Evolutionary conservation across 2,329 filamentous ascomycete species (phyloP), one percentile per base, ranked within the genome.

Genomic region (Botrytis aclada): DNA sequence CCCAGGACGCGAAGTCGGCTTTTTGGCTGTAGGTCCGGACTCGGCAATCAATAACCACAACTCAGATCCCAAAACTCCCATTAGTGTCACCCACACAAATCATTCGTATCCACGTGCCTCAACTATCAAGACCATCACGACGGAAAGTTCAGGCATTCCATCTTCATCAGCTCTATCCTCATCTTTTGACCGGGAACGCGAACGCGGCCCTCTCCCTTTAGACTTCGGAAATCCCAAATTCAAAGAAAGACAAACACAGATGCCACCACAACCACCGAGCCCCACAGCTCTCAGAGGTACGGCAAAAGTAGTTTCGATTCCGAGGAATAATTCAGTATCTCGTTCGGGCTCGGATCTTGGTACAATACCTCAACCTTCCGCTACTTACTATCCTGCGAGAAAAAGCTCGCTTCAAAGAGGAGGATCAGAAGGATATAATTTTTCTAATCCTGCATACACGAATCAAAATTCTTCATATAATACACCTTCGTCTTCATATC

Each of bases 81-180:
- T 41, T 9, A 56, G 10, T 67, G 34, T 37, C 16, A 41, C 34
- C 18, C 37, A 41, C 22, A 41, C 18, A 25, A 32, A 56, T 29
- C 9, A 56, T 56, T 56, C 34, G 0, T 32, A 56, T 56, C 47
- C 16, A 56, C 34, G 64, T 29, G 5, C 47, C 5, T 67, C 64
- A 20, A 41, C 64, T 56, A 67, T 67, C 20, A 41, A 67, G 34
- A 56, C 64, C 10, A 67, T 54, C 64, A 56, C 64, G 20, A 67
- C 64, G 6, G 64, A 67, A 32, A 67, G 47, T 16, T 67, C 64
- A 32, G 64, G 47, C 3, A 41, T 67, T 56, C 64, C 64, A 56
- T 67, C 64, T n/a, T 67, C 64, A 37, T 56, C 64, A 22, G 64
- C 25, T 67, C 10, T 67, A 25, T 56, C 64, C 4, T 54, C 64